Evolutionary conservation across 805 yeast genomes (phyloP).

Genomic region (Zygoascus bituminiphila): DNA sequence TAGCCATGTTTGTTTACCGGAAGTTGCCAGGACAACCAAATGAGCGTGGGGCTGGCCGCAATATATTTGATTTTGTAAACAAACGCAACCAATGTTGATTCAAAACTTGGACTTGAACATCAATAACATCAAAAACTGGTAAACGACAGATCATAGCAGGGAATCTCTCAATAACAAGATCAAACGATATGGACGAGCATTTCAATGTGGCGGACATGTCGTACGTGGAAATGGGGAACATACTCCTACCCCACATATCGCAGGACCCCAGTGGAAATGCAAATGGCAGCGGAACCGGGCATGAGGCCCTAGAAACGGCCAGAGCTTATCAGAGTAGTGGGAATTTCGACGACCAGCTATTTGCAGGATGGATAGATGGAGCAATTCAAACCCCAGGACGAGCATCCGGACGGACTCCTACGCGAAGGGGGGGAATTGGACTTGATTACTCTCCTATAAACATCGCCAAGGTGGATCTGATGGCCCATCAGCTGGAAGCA

Average conservation of each 20-base stretch:
- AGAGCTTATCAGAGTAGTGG: too few species aligned
- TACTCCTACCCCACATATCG: background rate
- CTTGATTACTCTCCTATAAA: constrained; percentile 1
- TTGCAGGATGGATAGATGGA: background rate
- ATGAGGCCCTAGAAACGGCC: too few species aligned
- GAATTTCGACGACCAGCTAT: too few species aligned
- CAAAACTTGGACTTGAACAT: too few species aligned
- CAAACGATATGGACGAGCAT: background rate
- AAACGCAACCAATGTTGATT: too few species aligned
- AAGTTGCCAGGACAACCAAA: constrained; percentile 2
- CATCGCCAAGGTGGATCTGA: background rate
- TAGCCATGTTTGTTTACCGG: background rate
- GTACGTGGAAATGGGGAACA: background rate
- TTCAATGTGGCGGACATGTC: background rate
- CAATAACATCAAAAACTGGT: too few species aligned
- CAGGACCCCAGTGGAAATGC: background rate
- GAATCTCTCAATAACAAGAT: background rate
- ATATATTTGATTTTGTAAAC: background rate
- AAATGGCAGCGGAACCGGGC: background rate
- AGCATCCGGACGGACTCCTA: background rate
- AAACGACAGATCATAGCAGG: too few species aligned
- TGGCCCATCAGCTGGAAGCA: constrained; percentile 1
- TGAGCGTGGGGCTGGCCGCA: background rate
- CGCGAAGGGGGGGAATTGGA: background rate
- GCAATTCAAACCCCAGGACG: background rate